Conservation (phyloP, 208 protist genomes). For the Acanthamoeba royreba region DNA sequence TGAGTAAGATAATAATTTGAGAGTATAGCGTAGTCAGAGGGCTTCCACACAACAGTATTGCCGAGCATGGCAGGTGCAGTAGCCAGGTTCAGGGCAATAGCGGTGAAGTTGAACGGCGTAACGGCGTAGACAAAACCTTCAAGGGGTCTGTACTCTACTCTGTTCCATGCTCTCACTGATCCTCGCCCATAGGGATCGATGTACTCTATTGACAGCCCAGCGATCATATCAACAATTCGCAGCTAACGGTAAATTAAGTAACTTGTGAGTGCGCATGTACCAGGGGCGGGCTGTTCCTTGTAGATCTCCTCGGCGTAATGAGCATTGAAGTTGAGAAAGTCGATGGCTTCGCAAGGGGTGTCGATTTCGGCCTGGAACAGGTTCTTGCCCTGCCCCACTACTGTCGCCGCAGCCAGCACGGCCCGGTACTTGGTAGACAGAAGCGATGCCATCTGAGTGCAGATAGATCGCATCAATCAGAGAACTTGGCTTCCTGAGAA, state of each 20-base stretch:
- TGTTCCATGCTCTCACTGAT: conserved; percentile 89
- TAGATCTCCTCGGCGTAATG: conserved; percentile 90
- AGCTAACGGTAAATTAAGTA: too few relatives aligned
- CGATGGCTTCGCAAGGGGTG: conserved; percentile 89
- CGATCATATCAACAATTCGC: too few relatives aligned
- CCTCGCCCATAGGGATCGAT: not conserved
- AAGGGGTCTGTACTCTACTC: conserved; percentile 92
- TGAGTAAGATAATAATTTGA: conserved; percentile 90
- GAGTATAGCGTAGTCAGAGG: conserved; percentile 86
- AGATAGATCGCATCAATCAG: too few relatives aligned
- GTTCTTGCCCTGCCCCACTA: conserved; percentile 96
- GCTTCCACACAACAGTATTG: conserved; percentile 96
- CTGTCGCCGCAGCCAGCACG: conserved; percentile 90
- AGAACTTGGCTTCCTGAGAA: too few relatives aligned
- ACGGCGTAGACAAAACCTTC: conserved; percentile 95
- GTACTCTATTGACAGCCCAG: not conserved
- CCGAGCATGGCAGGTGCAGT: conserved; percentile 95
- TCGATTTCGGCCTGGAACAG: conserved; percentile 98
- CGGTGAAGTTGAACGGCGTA: conserved; percentile 98
- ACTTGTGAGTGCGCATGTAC: too few relatives aligned
- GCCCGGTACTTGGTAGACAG: conserved; percentile 83
- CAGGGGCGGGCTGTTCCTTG: conserved; percentile 34
- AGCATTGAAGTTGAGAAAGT: conserved; percentile 95
- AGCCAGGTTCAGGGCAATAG: conserved; percentile 94
- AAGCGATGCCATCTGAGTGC: conserved; percentile 11